These are phyloP conservation scores for Malassezia caprae DNA, from an alignment of 1,284 basidiomycete species.

Conservation along the genomic window DNA sequence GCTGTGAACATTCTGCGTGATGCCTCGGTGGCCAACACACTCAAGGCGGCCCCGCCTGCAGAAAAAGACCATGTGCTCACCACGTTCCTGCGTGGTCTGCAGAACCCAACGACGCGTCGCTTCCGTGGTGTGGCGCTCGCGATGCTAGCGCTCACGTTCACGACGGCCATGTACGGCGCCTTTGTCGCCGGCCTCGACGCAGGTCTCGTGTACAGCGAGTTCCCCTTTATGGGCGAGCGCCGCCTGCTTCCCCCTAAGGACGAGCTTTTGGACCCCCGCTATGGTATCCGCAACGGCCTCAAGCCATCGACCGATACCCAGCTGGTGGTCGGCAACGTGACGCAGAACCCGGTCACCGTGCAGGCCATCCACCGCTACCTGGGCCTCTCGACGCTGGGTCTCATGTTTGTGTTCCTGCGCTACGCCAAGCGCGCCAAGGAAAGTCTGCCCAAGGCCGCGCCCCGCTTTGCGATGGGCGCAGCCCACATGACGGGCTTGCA, in stretches of 20 bases:
- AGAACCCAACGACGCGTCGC: constrained; percentile 20
- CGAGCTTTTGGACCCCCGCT: constrained; percentile 60
- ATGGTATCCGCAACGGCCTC: constrained; percentile 55
- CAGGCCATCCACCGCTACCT: constrained; percentile 92
- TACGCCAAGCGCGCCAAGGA: constrained; percentile 4
- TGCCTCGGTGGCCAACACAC: constrained; percentile 32
- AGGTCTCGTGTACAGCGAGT: constrained; percentile 92
- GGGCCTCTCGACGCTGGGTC: constrained; percentile 51
- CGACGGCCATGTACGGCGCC: constrained; percentile 82
- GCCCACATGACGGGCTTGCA: constrained; percentile 51
- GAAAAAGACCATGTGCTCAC: not conserved
- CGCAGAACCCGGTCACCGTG: constrained; percentile 94
- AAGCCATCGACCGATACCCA: constrained; percentile 40
- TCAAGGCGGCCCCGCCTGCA: constrained; percentile 56
- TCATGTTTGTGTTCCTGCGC: constrained; percentile 4
- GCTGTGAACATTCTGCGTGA: constrained; percentile 68
- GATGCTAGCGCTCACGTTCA: constrained; percentile 32
- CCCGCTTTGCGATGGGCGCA: constrained; percentile 13
- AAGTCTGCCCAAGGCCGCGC: not conserved
- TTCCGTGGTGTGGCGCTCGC: constrained; percentile 26
- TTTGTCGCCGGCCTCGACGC: constrained; percentile 97
- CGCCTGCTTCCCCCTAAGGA: constrained; percentile 64
- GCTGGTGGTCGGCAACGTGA: constrained; percentile 69
- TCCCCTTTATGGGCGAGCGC: constrained; percentile 87
- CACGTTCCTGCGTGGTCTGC: constrained; percentile 14